Evolutionary conservation across 192 early-diverging fungal genomes (phyloP), one percentile per base, ranked within the genome.

Genomic region (Rhizophlyctis rosea): DNA sequence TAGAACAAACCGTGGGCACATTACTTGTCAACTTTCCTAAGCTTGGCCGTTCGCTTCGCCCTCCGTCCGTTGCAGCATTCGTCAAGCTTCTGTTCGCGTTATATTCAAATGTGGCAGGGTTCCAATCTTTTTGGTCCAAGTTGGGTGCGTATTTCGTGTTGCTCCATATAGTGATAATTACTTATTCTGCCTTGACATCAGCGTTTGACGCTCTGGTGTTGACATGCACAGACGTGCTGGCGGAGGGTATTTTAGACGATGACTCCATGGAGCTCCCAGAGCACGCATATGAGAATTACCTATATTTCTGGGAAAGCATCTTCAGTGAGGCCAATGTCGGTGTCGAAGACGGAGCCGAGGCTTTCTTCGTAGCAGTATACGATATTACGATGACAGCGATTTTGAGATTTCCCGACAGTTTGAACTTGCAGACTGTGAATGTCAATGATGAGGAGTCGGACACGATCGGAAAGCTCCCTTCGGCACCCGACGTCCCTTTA

Each of bases 241-340:
- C n/a, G 3, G 74, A 75, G 50, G 76, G 52, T 54, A 1, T 54
- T 13, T 0, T 54, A n/a, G 52, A 25, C 24, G 52, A 54, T 14
- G 29, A 16, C 24, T 0, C 13, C 13, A 24, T 14, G 52, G 52
- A 1, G 1, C 13, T 54, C 16, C 52, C 23, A 14, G 52, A 64
- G 29, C 57, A 57, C 16, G 64, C 75, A 0, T 85, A 83, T 47
- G 69, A 80, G 9, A 77, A 84, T 32, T 82, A 80, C 50, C 51
- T 83, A 3, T 65, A 72, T 52, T 79, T 88, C 33, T 89, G 87
- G 89, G 55, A 76, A n/a, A 56, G 71, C 16, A 53, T 91, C 4
- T 83, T 89, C 35, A 51, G 65, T 47, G 57, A 67, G 49, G 50
- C 75, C 16, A 53, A 44, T 18, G 47, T 62, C 13, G n/a, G n/a